These are phyloP conservation scores for Euphorbia peplus DNA, from an alignment of 345 rosid genomes.

Conservation along the genomic window DNA sequence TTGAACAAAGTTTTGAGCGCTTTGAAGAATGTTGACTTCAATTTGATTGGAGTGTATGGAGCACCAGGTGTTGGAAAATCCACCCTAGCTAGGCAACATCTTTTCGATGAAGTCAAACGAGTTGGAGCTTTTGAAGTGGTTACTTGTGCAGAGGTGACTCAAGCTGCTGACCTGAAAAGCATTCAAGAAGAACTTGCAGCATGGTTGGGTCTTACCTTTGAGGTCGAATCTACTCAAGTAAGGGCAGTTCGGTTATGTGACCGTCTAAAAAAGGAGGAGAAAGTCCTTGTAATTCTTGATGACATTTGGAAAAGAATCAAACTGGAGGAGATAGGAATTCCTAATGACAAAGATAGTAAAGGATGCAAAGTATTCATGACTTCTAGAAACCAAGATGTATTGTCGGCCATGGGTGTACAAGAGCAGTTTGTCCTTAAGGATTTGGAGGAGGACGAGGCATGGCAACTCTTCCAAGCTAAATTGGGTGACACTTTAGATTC, in stretches of 20 bases:
- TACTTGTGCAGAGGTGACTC: not conserved
- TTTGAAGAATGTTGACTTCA: not conserved
- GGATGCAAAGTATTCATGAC: conserved; percentile 15
- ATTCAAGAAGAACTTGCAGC: conserved; percentile 20
- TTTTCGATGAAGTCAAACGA: not conserved
- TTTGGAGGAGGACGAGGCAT: not conserved
- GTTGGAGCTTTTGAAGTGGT: conserved; percentile 3
- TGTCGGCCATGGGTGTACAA: not conserved
- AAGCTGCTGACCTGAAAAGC: not conserved
- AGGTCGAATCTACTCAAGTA: not conserved
- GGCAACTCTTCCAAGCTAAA: not conserved
- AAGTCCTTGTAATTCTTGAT: conserved; percentile 8
- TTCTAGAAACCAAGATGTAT: not conserved
- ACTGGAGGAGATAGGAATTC: conserved; percentile 8
- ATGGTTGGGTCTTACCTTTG: not conserved
- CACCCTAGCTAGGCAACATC: conserved; percentile 2
- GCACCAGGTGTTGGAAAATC: conserved; percentile 12
- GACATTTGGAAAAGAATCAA: conserved; percentile 4
- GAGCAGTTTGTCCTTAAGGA: not conserved
- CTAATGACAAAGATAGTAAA: not conserved
- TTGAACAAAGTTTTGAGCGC: too few relatives aligned
- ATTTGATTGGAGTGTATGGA: conserved; percentile 8
- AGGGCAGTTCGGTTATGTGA: not conserved
- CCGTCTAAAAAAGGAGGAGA: conserved; percentile 6
- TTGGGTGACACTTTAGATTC: not conserved